Conservation (phyloP, 768 basidiomycete genomes). For the Botryobasidium botryosum region DNA sequence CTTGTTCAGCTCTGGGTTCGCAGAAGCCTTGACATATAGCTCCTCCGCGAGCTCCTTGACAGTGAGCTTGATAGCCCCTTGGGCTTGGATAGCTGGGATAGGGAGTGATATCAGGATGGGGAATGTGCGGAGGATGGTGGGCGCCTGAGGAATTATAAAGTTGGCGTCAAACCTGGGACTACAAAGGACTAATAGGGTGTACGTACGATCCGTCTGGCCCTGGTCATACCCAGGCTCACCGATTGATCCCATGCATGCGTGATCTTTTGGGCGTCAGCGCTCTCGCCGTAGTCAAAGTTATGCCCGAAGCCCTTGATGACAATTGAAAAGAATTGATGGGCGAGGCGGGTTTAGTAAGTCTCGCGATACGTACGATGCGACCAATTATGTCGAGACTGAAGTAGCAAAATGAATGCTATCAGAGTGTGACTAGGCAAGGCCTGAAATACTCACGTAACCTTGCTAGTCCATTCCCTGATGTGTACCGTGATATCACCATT, state of each 20-base stretch:
- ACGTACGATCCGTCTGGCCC: slow-evolving; percentile 5
- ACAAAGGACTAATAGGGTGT: too few relatives aligned
- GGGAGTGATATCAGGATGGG: slow-evolving; percentile 17
- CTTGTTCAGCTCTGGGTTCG: too few relatives aligned
- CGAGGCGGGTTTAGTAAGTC: neutral
- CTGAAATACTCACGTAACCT: neutral
- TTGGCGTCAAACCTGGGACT: too few relatives aligned
- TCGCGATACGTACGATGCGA: slow-evolving; percentile 1
- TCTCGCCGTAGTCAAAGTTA: slow-evolving; percentile 23
- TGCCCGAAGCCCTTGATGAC: slow-evolving; percentile 25
- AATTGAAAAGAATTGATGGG: too few relatives aligned
- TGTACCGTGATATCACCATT: neutral
- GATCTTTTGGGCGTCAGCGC: slow-evolving; percentile 19
- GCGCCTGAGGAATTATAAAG: slow-evolving; percentile 9
- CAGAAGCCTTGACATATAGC: too few relatives aligned
- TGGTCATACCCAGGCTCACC: slow-evolving; percentile 11
- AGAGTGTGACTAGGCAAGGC: neutral
- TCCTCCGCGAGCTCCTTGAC: slow-evolving; percentile 10
- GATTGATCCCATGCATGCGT: slow-evolving; percentile 16
- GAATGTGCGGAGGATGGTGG: slow-evolving; percentile 16
- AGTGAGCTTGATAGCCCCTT: neutral
- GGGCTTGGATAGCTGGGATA: neutral
- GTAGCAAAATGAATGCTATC: too few relatives aligned
- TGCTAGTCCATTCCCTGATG: neutral
- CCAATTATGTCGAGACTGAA: slow-evolving; percentile 10